phyloP scores from a whole-genome alignment of 257 asterid species.

The Solanum etuberosum region DNA sequence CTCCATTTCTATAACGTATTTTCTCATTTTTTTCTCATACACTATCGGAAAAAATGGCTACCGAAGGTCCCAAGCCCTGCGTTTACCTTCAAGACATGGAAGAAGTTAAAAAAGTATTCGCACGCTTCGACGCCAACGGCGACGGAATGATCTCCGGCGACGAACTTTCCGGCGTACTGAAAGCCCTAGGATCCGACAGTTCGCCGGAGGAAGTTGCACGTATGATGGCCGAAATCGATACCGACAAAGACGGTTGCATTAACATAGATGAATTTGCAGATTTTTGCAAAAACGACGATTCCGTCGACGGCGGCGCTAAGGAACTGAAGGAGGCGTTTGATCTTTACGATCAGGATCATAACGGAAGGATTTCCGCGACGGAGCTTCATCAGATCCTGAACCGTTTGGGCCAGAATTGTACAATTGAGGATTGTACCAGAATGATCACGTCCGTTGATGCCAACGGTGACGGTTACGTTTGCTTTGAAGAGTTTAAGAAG shows the following conservation, averaged over 20 bases:
- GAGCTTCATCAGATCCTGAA: slow-evolving; percentile 72
- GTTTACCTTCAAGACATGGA: slow-evolving; percentile 34
- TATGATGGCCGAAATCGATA: slow-evolving; percentile 67
- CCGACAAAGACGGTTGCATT: slow-evolving; percentile 79
- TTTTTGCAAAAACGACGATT: slow-evolving; percentile 36
- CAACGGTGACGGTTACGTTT: slow-evolving; percentile 70
- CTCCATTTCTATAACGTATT: neutral
- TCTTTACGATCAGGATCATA: slow-evolving; percentile 65
- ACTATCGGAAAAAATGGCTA: neutral
- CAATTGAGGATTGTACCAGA: slow-evolving; percentile 45
- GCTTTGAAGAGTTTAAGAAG: slow-evolving; percentile 56
- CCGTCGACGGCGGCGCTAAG: slow-evolving; percentile 25
- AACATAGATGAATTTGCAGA: slow-evolving; percentile 58
- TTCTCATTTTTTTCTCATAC: neutral
- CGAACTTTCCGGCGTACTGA: slow-evolving; percentile 58
- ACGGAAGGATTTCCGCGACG: slow-evolving; percentile 64
- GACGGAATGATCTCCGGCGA: slow-evolving; percentile 79
- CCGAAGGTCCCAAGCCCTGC: slow-evolving; percentile 12
- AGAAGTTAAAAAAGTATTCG: slow-evolving; percentile 52
- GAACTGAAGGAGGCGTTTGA: slow-evolving; percentile 77
- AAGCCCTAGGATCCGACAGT: slow-evolving; percentile 52
- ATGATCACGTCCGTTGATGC: slow-evolving; percentile 78
- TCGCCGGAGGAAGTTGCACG: slow-evolving; percentile 39
- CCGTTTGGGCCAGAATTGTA: slow-evolving; percentile 62
- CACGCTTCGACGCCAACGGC: slow-evolving; percentile 66